Evolutionary conservation across 805 yeast species (phyloP), one percentile per base, ranked within the genome.

Genomic region (Barnettozyma pratensis): DNA sequence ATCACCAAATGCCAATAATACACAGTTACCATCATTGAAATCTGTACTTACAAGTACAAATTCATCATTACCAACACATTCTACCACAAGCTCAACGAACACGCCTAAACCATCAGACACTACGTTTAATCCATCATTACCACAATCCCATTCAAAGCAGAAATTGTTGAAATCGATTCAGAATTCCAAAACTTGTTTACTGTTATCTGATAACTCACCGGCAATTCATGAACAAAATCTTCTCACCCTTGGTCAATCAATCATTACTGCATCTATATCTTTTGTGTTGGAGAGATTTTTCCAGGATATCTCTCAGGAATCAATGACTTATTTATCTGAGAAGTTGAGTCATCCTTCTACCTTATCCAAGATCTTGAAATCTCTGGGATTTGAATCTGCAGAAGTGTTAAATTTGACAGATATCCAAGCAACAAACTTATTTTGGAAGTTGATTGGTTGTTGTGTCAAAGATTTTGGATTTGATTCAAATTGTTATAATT

Each of bases 391-490:
- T 42, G 27, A 45, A 35, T 52, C 54, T 1, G 44, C 63, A 63
- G 53, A 60, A 28, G 58, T 60, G 2, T 35, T 55, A 35, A 50
- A 59, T 19, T 54, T 80, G 34, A 71, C 67, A 46, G 82, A 80
- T 50, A 76, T 70, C 27, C 73, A 76, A 30, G 83, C 85, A 0
- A 69, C 76, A 0, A 72, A 79, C 45, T 66, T 86, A 4, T 67
- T 85, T 41, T 75, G 75, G 55, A 77, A 81, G 37, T 60, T 84
- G 28, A 60, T 86, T 25, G 95, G 94, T 3, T 82, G 85, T 8
- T 76, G 88, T 51, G 75, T 85, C 36, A 83, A 80, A 52, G 96
- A 87, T 64, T 87, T 83, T 68, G 95, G 96, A 1, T 87, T 87
- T 61, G 90, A 88, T 58, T 61, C 74, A 3, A 73, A 83, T n/a